Base-by-base conservation (phyloP, 768 basidiomycete species). In the Xanthoconium stramineum region DNA sequence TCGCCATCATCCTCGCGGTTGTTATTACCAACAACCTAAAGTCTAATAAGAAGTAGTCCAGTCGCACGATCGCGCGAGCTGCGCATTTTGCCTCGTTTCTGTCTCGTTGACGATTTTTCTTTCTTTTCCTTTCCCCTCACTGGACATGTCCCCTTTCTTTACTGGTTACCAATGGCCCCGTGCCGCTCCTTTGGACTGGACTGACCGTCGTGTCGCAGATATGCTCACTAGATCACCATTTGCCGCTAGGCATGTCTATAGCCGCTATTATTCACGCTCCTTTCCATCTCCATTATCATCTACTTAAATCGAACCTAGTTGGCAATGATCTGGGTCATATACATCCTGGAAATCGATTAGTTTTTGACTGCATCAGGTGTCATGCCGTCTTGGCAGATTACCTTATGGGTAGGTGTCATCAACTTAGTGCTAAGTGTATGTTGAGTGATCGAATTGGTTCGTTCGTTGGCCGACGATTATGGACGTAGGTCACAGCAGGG, bases 1-100 rank as follows among this genome's bases (percentile, higher is more conserved):
- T 84, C 44, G 86, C 81, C 44, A 78, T 89, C 50, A 76, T 91
- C 32, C 75, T 82, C 29, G 85, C 80, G 6, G 77, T 85, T 33
- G 79, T 87, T 29, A 72, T 82, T 20, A 78, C 73, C 43, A 76
- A 79, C 47, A 75, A 78, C 61, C 74, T 67, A 44, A 69, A 73
- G 50, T 78, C 24, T 24, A 2, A 24, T 24, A 2, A 42, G 1
- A 55, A 78, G 45, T 62, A 62, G 55, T 35, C 50, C 33, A 33
- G 35, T 56, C 30, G 40, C 24, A n/a, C 11, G 30, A n/a, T 6
- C 7, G 11, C 46, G 13, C 6, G 1, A 33, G 28, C 48, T 33
- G 28, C 45, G 33, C 40, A 24, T 11, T 33, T 47, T 38, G 7
- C 10, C 28, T 45, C 11, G 29, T 45, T 48, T 48, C 15, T 52